A percentile compares a stretch with the other conserved stretches of the same genome.
These are phyloP conservation scores for Sugiyamaella pinicola DNA, from an alignment of 1,139 yeast species.

Conservation along the genomic window DNA sequence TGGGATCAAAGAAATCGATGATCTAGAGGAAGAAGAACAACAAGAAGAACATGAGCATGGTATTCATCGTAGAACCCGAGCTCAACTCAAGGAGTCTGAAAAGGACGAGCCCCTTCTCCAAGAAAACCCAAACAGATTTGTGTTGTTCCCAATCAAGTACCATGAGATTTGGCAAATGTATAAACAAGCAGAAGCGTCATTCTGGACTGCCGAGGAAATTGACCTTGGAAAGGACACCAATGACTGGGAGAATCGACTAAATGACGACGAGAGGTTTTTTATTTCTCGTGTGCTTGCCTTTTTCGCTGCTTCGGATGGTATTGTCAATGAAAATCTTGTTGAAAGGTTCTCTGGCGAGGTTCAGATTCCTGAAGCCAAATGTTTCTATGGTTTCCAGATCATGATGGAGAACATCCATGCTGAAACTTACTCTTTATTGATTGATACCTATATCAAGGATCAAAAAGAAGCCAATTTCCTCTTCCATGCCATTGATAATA, in stretches of 20 bases:
- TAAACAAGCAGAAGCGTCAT: constrained; percentile 98
- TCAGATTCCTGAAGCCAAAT: constrained; percentile 96
- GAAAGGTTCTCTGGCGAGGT: constrained; percentile 97
- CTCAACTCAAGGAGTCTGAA: constrained; percentile 67
- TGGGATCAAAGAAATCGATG: constrained; percentile 29
- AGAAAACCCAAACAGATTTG: constrained; percentile 90
- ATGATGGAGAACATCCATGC: constrained; percentile 99
- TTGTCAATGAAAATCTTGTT: constrained; percentile 94
- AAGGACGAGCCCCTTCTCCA: constrained; percentile 83
- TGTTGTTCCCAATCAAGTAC: constrained; percentile 94
- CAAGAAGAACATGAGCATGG: constrained; percentile 26
- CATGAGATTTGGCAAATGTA: constrained; percentile 99
- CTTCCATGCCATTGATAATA: constrained; percentile 91
- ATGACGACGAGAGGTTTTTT: constrained; percentile 87
- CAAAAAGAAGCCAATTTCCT: constrained; percentile 85
- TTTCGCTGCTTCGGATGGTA: constrained; percentile 98
- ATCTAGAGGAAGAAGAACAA: constrained; percentile 27
- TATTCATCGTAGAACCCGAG: constrained; percentile 21
- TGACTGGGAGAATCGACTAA: constrained; percentile 87
- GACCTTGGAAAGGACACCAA: constrained; percentile 87
- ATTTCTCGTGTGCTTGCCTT: constrained; percentile 93
- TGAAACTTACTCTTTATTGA: constrained; percentile 91
- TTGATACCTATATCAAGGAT: constrained; percentile 94
- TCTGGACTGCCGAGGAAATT: constrained; percentile 99
- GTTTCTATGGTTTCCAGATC: constrained; percentile 98